Conservation (phyloP, 1,284 basidiomycete genomes). For the Pseudozyma sp. region DNA sequence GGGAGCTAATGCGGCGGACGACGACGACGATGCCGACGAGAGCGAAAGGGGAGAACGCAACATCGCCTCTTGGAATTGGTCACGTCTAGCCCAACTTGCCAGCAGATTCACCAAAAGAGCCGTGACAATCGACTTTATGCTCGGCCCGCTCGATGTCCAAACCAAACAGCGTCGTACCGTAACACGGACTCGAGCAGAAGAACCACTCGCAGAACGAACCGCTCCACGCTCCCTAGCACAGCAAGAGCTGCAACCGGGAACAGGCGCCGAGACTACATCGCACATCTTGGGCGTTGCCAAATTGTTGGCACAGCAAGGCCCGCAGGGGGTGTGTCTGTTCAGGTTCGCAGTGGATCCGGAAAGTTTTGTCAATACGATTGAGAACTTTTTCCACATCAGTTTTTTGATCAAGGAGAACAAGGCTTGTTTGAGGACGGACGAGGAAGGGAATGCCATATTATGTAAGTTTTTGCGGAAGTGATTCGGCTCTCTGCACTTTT, state of each 20-base stretch:
- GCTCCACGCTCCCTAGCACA: slow-evolving; percentile 43
- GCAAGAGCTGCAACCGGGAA: slow-evolving; percentile 52
- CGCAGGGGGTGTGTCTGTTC: slow-evolving; percentile 78
- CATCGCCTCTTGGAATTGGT: slow-evolving; percentile 59
- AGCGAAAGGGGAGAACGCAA: slow-evolving; percentile 16
- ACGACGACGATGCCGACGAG: slow-evolving; percentile 26
- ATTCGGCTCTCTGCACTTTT: slow-evolving; percentile 3
- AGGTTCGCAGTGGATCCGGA: slow-evolving; percentile 85
- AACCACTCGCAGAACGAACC: slow-evolving; percentile 29
- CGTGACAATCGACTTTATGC: slow-evolving; percentile 59
- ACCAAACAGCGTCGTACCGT: slow-evolving; percentile 35
- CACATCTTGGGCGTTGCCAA: slow-evolving; percentile 67
- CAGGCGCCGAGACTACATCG: slow-evolving; percentile 58
- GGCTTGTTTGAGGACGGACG: slow-evolving; percentile 73
- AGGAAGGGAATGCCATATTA: slow-evolving; percentile 79
- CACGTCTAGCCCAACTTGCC: slow-evolving; percentile 47
- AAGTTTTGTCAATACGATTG: slow-evolving; percentile 89
- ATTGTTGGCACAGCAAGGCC: slow-evolving; percentile 70
- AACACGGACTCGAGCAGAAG: slow-evolving; percentile 8
- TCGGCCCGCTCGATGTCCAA: slow-evolving; percentile 59
- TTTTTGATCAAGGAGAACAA: slow-evolving; percentile 88
- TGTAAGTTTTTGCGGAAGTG: slow-evolving; percentile 72
- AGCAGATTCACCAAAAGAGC: slow-evolving; percentile 49
- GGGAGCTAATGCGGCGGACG: neutral
- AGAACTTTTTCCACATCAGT: slow-evolving; percentile 91